A percentile compares a stretch with the other conserved stretches of the same genome.
These are phyloP conservation scores for Pinus tabuliformis DNA, from an alignment of 75 land plant genomes.

Conservation along the genomic window DNA sequence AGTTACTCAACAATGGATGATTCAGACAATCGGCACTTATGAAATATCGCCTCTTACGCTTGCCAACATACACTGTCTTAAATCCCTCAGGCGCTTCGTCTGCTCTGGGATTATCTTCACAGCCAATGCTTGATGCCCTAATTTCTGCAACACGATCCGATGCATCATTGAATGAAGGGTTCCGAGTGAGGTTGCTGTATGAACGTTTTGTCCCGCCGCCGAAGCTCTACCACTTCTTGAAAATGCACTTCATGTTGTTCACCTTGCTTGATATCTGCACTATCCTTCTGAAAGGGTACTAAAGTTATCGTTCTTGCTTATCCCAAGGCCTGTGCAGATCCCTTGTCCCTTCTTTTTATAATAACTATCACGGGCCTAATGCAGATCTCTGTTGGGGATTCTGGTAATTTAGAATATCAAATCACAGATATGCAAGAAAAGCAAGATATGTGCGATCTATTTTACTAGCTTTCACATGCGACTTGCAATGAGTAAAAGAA, in stretches of 20 bases:
- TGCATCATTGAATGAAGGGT: no score
- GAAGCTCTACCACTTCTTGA: slow-evolving; percentile 47
- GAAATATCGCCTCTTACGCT: slow-evolving; percentile 33
- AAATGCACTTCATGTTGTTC: slow-evolving; percentile 13
- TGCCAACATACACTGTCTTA: slow-evolving; percentile 29
- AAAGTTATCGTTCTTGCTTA: no score
- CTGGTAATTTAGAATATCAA: no score
- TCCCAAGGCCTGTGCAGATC: no score
- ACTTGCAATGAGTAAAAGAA: no score
- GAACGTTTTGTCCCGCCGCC: slow-evolving; percentile 20
- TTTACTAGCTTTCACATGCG: no score
- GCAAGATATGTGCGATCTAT: no score
- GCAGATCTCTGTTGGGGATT: no score
- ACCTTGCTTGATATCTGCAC: neutral
- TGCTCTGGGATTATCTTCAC: neutral
- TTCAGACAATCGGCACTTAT: slow-evolving; percentile 32
- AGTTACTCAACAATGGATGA: slow-evolving; percentile 41
- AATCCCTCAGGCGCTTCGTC: neutral
- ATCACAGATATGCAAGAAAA: no score
- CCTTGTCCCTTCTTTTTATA: no score
- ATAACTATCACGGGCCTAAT: no score
- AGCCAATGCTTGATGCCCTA: slow-evolving; percentile 18
- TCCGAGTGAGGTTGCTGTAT: slow-evolving; percentile 31
- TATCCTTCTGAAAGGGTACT: no score
- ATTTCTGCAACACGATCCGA: neutral